These are phyloP conservation scores for Chrysoporthe austroafricana DNA, from an alignment of 2,329 filamentous ascomycete genomes.

Conservation along the genomic window DNA sequence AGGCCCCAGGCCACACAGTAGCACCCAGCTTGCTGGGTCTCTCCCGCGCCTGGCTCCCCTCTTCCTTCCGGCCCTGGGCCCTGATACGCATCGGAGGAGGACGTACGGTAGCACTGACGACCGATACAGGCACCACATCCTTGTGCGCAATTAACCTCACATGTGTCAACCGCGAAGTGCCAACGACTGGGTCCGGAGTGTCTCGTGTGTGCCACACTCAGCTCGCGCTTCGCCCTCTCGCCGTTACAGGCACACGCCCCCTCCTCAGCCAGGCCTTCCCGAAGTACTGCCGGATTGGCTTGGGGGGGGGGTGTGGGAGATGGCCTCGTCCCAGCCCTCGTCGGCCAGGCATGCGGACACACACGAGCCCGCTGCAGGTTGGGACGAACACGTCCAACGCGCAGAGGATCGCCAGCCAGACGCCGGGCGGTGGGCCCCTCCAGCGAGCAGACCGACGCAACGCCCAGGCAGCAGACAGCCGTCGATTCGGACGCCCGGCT, in stretches of 20 bases:
- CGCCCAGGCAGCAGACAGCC: not conserved
- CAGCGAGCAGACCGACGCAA: not conserved
- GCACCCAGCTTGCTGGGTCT: too few species aligned
- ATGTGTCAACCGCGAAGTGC: not conserved
- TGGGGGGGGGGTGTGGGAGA: too few species aligned
- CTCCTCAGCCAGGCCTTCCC: too few species aligned
- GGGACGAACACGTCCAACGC: not conserved
- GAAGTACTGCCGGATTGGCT: too few species aligned
- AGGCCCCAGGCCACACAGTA: too few species aligned
- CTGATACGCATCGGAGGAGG: not conserved
- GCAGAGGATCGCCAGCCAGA: not conserved
- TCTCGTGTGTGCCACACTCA: not conserved
- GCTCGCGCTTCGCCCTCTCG: not conserved
- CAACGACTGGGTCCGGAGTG: not conserved
- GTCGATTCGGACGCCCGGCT: too few species aligned
- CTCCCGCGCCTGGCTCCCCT: not conserved
- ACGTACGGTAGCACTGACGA: not conserved
- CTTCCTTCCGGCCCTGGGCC: not conserved
- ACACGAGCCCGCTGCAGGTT: not conserved
- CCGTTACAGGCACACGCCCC: too few species aligned
- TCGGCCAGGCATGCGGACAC: not conserved
- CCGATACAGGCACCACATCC: not conserved
- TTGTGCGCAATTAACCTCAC: not conserved
- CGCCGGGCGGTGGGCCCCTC: not conserved
- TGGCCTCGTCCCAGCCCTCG: not conserved